Evolutionary conservation across 2,329 filamentous ascomycete genomes (phyloP).

Genomic region (Seiridium cupressi): DNA sequence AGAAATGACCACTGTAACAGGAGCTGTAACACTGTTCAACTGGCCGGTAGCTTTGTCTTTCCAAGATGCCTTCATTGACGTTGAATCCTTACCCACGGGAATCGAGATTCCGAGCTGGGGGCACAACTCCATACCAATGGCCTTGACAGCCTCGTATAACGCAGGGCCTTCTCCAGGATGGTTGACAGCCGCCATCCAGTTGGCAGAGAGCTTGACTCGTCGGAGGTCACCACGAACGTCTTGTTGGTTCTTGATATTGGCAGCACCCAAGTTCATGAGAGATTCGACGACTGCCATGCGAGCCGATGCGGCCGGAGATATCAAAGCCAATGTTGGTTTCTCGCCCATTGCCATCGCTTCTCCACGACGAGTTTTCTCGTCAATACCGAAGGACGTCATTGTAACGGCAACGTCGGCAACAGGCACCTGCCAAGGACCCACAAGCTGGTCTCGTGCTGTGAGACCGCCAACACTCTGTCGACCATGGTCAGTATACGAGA

Average conservation of each 20-base stretch:
- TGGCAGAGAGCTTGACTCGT: slow-evolving; percentile 85
- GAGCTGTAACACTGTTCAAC: slow-evolving; percentile 84
- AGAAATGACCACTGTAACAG: slow-evolving; percentile 86
- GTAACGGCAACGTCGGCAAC: slow-evolving; percentile 95
- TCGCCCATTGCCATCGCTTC: slow-evolving; percentile 97
- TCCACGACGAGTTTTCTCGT: slow-evolving; percentile 71
- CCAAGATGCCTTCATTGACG: slow-evolving; percentile 99
- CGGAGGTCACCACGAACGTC: slow-evolving; percentile 61
- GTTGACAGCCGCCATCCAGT: slow-evolving; percentile 98
- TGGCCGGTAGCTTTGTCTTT: slow-evolving; percentile 65
- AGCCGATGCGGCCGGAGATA: slow-evolving; percentile 85
- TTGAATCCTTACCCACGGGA: slow-evolving; percentile 96
- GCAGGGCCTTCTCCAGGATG: slow-evolving; percentile 90
- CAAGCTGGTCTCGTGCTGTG: slow-evolving; percentile 88
- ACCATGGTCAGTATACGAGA: background rate
- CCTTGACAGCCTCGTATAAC: slow-evolving; percentile 89
- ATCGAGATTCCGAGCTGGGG: slow-evolving; percentile 88
- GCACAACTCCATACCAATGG: slow-evolving; percentile 90
- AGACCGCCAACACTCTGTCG: slow-evolving; percentile 75
- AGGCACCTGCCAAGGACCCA: slow-evolving; percentile 92
- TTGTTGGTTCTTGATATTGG: slow-evolving; percentile 8
- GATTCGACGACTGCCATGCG: slow-evolving; percentile 96
- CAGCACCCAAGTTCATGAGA: slow-evolving; percentile 85
- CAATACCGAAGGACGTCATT: slow-evolving; percentile 69
- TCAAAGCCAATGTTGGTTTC: slow-evolving; percentile 83